Base-by-base conservation (phyloP, 2,329 filamentous ascomycete species). In the Chaetomiaceae sp. region DNA sequence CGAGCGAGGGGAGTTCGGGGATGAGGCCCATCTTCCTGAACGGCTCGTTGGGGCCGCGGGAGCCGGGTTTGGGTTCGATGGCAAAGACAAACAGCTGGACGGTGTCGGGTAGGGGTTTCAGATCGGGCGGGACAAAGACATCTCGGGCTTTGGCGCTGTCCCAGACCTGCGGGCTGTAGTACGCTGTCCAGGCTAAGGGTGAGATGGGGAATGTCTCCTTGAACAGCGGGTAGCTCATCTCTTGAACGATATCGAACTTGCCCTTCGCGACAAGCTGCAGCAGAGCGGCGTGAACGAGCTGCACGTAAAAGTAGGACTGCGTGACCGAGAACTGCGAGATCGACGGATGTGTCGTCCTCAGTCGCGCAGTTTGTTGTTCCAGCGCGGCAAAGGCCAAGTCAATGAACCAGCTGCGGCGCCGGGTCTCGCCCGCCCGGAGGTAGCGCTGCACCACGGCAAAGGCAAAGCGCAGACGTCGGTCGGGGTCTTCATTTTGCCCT, bases 341-440 rank as follows among this genome's bases (percentile, higher is more conserved):
- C 15, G n/a, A 24, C 2, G 42, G 45, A 7, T 45, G 15, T 20
- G 9, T 19, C 3, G 42, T 33, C 14, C 53, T 42, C 11, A 54
- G 35, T 5, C 48, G 51, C 4, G 45, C 50, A 17, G 43, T 49
- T 4, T 49, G 38, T 18, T 42, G 36, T 17, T 50, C 40, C 4
- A 54, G 38, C 19, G 46, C 11, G 17, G 36, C 39, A 17, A 56
- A 56, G 3, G 45, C 54, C 19, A 46, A 34, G 20, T 54, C 34
- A 40, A 54, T 48, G 19, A 56, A 54, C 49, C 51, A 54, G 30
- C 48, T 53, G 22, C 54, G 51, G 10, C 46, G 40, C 3, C 47
- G 47, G 5, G 44, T 46, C 27, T 50, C 49, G 12, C 45, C 45
- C 1, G 40, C 34, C 2, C 40, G 45, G n/a, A 54, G 45, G 35